phyloP scores from a whole-genome alignment of 2,329 filamentous ascomycete genomes.

The Trichoderma sp. region DNA sequence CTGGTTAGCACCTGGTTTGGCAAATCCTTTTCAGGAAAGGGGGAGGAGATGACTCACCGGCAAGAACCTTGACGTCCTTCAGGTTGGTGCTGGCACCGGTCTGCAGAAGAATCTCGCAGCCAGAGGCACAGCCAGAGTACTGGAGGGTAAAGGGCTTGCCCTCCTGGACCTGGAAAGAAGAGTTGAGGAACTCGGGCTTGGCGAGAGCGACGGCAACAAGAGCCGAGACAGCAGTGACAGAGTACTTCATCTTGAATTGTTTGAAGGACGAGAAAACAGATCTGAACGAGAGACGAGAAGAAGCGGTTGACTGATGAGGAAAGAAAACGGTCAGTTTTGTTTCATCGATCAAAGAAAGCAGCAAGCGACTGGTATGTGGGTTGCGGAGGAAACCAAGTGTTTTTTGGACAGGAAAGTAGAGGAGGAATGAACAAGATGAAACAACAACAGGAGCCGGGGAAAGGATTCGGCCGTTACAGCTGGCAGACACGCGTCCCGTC shows the following conservation, averaged over 20 bases:
- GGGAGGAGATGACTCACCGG: constrained; percentile 27
- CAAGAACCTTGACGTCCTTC: constrained; percentile 31
- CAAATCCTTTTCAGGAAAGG: not conserved
- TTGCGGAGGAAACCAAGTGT: not conserved
- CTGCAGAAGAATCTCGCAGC: constrained; percentile 37
- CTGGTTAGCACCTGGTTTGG: not conserved
- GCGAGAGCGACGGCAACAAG: constrained; percentile 30
- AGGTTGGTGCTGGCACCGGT: constrained; percentile 31
- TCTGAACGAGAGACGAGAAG: constrained; percentile 18
- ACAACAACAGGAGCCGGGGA: not conserved
- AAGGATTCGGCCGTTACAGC: not conserved
- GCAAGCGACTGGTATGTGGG: not conserved
- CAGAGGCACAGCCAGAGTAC: constrained; percentile 31
- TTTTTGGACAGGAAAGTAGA: not conserved
- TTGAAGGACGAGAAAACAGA: constrained; percentile 4
- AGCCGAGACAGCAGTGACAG: constrained; percentile 31
- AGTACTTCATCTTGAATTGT: constrained; percentile 38
- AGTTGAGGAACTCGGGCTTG: constrained; percentile 34
- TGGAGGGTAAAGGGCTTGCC: constrained; percentile 34
- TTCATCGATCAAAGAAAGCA: not conserved
- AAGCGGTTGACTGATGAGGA: not conserved
- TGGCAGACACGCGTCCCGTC: constrained; percentile 1
- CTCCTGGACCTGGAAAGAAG: constrained; percentile 27
- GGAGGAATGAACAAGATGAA: not conserved
- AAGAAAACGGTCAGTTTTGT: not conserved